Conservation (phyloP, 164 flowering plant species). For the Chimonanthus salicifolius region DNA sequence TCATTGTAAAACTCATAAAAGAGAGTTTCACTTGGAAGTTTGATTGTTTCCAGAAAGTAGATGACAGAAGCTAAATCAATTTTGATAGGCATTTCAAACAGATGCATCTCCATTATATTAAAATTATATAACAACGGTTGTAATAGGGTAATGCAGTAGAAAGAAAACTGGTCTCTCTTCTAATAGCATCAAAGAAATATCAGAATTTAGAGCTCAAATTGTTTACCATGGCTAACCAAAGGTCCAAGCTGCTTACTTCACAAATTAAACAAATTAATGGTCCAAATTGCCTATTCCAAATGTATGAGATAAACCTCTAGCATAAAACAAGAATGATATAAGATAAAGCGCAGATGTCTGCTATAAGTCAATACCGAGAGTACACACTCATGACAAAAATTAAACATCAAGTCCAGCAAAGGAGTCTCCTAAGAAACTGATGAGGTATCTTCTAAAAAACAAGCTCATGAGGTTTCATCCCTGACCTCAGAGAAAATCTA, state of each 20-base stretch:
- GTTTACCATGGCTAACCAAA: too few relatives aligned
- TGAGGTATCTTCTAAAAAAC: slow-evolving; percentile 36
- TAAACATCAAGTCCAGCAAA: not conserved
- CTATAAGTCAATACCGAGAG: not conserved
- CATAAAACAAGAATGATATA: not conserved
- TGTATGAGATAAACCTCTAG: not conserved
- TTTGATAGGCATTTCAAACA: too few relatives aligned
- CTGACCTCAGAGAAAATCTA: slow-evolving; percentile 51
- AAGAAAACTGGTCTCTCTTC: too few relatives aligned
- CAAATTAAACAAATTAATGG: not conserved
- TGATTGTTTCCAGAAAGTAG: too few relatives aligned
- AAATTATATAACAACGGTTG: too few relatives aligned
- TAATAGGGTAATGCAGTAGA: too few relatives aligned
- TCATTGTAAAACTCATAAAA: too few relatives aligned
- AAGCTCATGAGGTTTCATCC: slow-evolving; percentile 84
- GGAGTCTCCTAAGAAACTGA: not conserved
- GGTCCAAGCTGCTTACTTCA: not conserved
- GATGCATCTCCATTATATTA: too few relatives aligned
- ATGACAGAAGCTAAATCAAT: too few relatives aligned
- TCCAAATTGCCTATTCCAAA: not conserved
- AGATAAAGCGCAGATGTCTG: not conserved
- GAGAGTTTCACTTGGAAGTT: too few relatives aligned
- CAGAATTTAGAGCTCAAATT: too few relatives aligned
- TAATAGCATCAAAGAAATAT: too few relatives aligned
- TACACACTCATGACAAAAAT: not conserved